Evolutionary conservation across 2,329 filamentous ascomycete species (phyloP), one percentile per base, ranked within the genome.

Genomic region (Arthroderma uncinatum): DNA sequence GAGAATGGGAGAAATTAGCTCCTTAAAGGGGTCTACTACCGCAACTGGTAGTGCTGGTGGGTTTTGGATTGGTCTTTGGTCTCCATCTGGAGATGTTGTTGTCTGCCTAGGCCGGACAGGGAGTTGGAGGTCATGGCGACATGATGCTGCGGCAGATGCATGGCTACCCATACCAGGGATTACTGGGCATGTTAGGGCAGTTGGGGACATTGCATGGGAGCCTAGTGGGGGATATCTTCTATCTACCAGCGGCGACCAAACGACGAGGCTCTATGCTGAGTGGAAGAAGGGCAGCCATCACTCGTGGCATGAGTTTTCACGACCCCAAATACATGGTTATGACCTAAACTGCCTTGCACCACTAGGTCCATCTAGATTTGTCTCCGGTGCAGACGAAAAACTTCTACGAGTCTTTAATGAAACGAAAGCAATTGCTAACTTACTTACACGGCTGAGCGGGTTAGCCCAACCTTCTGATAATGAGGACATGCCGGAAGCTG

Each of bases 251-350:
- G 82, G 84, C 6, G 93, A 98, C 72, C 93, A 98, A 73, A 98
- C 93, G 0, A 95, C 92, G 2, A 81, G 93, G 53, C 78, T 97
- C 19, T 89, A 92, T 69, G 86, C 89, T 0, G 76, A 84, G 65
- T 97, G 92, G 93, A 80, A 79, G 59, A 76, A 77, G 30, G 71
- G 70, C 1, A 64, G 67, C 2, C 53, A 62, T 52, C 66, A 64
- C 10, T 89, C 89, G 9, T 98, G 93, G 93, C 92, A 97, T 71
- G 93, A 98, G 70, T 90, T 97, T 76, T 86, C 91, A 0, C 80
- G 93, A 53, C 93, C 93, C 2, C 93, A 98, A 70, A 98, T 98
- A 62, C 93, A 98, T 69, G 93, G 93, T 37, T 98, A 98, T 70
- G 92, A 98, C 70, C 79, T 98, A 56, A 98, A 97, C 75, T 97